phyloP scores from a whole-genome alignment of 257 asterid genomes.

The Solanum chmielewskii region DNA sequence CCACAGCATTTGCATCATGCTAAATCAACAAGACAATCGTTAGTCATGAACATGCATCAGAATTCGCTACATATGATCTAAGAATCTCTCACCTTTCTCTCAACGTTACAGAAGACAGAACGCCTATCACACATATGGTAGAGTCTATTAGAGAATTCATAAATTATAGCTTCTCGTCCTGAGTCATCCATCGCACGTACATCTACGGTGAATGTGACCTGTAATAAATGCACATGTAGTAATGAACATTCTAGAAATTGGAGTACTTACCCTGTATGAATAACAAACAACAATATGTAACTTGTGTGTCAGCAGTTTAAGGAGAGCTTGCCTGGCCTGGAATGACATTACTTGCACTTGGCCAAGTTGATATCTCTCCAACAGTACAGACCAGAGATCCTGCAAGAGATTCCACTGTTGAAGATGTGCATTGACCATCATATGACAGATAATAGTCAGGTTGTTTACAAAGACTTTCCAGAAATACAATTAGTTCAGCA shows the following conservation, averaged over 20 bases:
- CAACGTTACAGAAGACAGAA: slow-evolving; percentile 65
- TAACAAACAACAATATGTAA: neutral
- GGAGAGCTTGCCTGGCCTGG: slow-evolving; percentile 88
- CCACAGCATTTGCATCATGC: slow-evolving; percentile 92
- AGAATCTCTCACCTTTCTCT: slow-evolving; percentile 56
- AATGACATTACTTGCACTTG: slow-evolving; percentile 93
- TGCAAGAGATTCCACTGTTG: slow-evolving; percentile 57
- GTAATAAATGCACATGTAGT: neutral
- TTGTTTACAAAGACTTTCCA: slow-evolving; percentile 79
- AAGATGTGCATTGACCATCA: slow-evolving; percentile 55
- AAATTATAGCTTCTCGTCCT: slow-evolving; percentile 82
- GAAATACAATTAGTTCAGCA: slow-evolving; percentile 73
- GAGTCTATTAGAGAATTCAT: slow-evolving; percentile 60
- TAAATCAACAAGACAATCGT: slow-evolving; percentile 11
- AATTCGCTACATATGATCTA: neutral
- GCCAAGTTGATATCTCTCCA: slow-evolving; percentile 97
- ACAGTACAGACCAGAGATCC: slow-evolving; percentile 97
- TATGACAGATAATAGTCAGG: slow-evolving; percentile 71
- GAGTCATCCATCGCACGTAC: slow-evolving; percentile 84
- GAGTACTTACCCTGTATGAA: neutral
- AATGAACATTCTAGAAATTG: neutral
- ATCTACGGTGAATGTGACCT: slow-evolving; percentile 90
- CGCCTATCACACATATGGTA: slow-evolving; percentile 66
- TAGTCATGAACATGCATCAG: neutral
- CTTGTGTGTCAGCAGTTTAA: neutral